phyloP scores from a whole-genome alignment of 2,329 filamentous ascomycete species.

The Decorospora gaudefroyi region DNA sequence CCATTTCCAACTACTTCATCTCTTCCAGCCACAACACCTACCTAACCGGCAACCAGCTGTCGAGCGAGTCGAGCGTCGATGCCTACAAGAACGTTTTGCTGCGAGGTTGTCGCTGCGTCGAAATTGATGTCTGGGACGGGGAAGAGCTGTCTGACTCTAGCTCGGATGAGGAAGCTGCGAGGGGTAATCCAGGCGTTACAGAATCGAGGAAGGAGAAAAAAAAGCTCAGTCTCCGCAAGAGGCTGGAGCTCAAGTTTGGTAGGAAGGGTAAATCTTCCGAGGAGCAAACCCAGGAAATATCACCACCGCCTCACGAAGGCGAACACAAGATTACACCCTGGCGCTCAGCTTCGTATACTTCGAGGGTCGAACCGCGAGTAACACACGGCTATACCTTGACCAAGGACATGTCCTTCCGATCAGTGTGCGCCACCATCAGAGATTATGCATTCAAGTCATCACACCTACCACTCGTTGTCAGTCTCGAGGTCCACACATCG shows the following conservation, averaged over 20 bases:
- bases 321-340: slow-evolving; percentile 36
- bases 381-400: slow-evolving; percentile 85
- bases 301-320: slow-evolving; percentile 13
- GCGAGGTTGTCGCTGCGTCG: slow-evolving; percentile 83
- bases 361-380: slow-evolving; percentile 71
- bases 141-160: slow-evolving; percentile 52
- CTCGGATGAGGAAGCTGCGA: slow-evolving; percentile 42
- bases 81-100: slow-evolving; percentile 77
- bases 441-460: slow-evolving; percentile 76
- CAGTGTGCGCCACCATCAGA: slow-evolving; percentile 79
- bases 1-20: slow-evolving; percentile 89
- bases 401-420: slow-evolving; percentile 80
- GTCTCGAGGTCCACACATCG: slow-evolving; percentile 86
- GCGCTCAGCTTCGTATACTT: slow-evolving; percentile 36
- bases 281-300: slow-evolving; percentile 18
- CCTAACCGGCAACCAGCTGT: slow-evolving; percentile 81
- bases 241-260: slow-evolving; percentile 41
- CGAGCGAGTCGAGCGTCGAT: slow-evolving; percentile 74
- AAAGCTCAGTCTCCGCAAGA: slow-evolving; percentile 42
- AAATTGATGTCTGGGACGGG: slow-evolving; percentile 95
- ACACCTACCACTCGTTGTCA: slow-evolving; percentile 84
- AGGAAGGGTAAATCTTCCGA: slow-evolving; percentile 34
- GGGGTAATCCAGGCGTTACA: slow-evolving; percentile 21
- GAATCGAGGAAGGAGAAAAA: slow-evolving; percentile 37
- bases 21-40: slow-evolving; percentile 96